Percentiles rank a stretch among this genome's conserved stretches.
Conservation (phyloP, 208 protist species). For the Kentomonas sorsogonicus region DNA sequence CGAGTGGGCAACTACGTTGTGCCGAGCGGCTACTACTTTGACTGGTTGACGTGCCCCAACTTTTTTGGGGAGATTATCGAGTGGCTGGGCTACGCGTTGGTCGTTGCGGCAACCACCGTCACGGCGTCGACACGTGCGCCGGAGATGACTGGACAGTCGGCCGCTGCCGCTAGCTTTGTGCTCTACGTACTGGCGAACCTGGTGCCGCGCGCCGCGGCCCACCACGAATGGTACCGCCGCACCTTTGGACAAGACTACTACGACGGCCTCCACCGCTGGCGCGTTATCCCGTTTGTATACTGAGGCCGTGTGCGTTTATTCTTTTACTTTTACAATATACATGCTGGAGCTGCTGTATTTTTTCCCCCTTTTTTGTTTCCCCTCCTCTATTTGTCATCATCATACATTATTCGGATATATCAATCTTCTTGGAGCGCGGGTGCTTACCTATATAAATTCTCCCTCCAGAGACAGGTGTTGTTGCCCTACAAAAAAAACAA, state of each 20-base stretch:
- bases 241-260: conserved; percentile 63
- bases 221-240: conserved; percentile 63
- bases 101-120: conserved; percentile 34
- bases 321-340: background rate
- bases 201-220: conserved; percentile 47
- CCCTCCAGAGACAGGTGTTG: background rate
- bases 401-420: too few species aligned
- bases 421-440: background rate
- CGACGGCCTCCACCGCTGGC: conserved; percentile 22
- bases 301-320: conserved; percentile 4
- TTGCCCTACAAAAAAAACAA: background rate
- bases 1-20: conserved; percentile 33
- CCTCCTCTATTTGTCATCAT: too few species aligned
- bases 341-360: background rate
- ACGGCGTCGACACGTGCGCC: background rate
- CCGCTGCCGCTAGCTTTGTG: conserved; percentile 57
- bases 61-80: conserved; percentile 76
- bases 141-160: conserved; percentile 4
- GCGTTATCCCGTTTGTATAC: conserved; percentile 36
- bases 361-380: background rate
- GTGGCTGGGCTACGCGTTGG: conserved; percentile 56
- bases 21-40: conserved; percentile 53
- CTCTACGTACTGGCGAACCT: conserved; percentile 68
- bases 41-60: conserved; percentile 73
- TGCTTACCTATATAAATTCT: background rate